Base-by-base conservation (phyloP, 768 basidiomycete genomes). In the Daedaleopsis nitida region DNA sequence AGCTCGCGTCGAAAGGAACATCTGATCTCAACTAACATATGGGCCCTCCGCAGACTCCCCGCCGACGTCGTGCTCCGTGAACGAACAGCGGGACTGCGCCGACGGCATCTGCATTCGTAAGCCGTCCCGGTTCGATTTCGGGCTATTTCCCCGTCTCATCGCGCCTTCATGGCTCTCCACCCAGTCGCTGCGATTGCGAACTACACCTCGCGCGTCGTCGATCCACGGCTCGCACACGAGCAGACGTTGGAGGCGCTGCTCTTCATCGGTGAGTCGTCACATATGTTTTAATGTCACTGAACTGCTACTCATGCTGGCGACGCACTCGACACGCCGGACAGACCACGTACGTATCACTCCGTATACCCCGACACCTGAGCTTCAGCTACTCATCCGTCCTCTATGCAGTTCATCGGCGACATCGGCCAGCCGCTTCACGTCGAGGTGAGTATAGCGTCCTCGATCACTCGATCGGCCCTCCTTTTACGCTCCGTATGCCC, bases 111-210 rank as follows among this genome's bases (percentile, higher is more conserved):
- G 74, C 57, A 67, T 74, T 34, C 52, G 73, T 73, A 52, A 48
- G 58, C 19, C 55, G 17, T 38, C 12, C 16, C 27, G 6, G 11
- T 1, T 19, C 16, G 24, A 4, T 13, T 27, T 17, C 5, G 27
- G 27, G 4, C 55, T 24, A 44, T 11, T 21, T n/a, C 6, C 11
- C 45, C 10, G 13, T n/a, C 19, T 49, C 48, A 49, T 49, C 23
- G 11, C n/a, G 44, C 17, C 5, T 9, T 10, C 17, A 17, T 49
- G 47, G 38, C 14, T 27, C 27, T 16, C n/a, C 5, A 1, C 13
- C 1, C 53, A 84, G 83, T 84, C 59, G 76, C 75, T 34, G 83
- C 83, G 32, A 84, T 84, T 59, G 80, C 83, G 5, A 84, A 84
- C 70, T 84, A 83, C 66, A 85, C 83, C 2, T 73, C 69, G n/a